Conservation (phyloP, 2,329 filamentous ascomycete species). For the Trichoderma breve region DNA sequence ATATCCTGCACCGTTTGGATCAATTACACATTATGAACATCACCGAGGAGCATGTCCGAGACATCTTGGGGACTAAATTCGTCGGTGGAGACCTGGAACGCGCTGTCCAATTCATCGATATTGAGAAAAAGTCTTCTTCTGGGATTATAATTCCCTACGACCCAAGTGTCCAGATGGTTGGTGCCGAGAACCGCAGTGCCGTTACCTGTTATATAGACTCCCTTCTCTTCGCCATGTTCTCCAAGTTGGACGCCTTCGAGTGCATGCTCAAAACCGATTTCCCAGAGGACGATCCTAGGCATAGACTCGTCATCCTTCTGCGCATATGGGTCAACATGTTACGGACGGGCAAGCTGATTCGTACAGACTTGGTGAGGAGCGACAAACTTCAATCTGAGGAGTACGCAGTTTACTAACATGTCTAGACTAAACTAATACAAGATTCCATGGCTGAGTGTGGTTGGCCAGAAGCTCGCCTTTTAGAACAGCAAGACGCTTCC, state of each 20-base stretch:
- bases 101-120: slow-evolving; percentile 71
- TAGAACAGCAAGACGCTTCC: slow-evolving; percentile 91
- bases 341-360: slow-evolving; percentile 79
- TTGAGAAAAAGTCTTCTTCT: slow-evolving; percentile 78
- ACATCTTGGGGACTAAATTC: slow-evolving; percentile 59
- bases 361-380: slow-evolving; percentile 70
- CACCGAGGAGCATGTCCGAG: slow-evolving; percentile 56
- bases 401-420: slow-evolving; percentile 20
- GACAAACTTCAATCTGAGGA: background rate
- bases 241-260: slow-evolving; percentile 84
- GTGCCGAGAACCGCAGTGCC: slow-evolving; percentile 78
- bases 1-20: slow-evolving; percentile 40
- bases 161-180: slow-evolving; percentile 68
- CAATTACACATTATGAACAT: slow-evolving; percentile 47
- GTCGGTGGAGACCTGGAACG: slow-evolving; percentile 69
- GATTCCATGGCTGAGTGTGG: slow-evolving; percentile 80
- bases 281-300: slow-evolving; percentile 62
- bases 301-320: slow-evolving; percentile 72
- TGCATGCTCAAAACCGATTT: slow-evolving; percentile 83
- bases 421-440: slow-evolving; percentile 76
- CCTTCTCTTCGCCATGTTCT: slow-evolving; percentile 93
- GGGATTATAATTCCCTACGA: slow-evolving; percentile 76
- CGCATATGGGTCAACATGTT: slow-evolving; percentile 93
- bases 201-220: slow-evolving; percentile 96
- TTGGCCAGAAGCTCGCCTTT: slow-evolving; percentile 74